Conservation (phyloP, 164 flowering plant species). For the Kalanchoe fedtschenkoi region DNA sequence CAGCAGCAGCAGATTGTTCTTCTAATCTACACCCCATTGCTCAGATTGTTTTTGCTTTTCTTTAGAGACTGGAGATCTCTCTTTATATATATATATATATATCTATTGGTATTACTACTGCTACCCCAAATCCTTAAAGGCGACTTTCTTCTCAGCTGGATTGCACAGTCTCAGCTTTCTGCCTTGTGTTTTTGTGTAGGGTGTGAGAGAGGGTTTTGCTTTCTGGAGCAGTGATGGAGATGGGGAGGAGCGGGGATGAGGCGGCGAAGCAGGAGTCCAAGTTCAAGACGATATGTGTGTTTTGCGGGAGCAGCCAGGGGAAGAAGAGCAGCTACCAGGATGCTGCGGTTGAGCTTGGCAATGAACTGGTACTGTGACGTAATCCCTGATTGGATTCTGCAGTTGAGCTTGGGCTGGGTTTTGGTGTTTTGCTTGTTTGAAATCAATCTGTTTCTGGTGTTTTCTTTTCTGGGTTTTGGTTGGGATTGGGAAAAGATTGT, state of each 20-base stretch:
- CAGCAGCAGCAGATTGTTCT: constrained; percentile 1
- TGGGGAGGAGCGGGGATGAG: constrained; percentile 32
- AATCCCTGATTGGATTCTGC: too few relatives aligned
- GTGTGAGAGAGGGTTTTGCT: constrained; percentile 5
- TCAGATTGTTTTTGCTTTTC: too few relatives aligned
- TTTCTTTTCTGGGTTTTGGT: constrained; percentile 3
- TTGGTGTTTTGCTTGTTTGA: constrained; percentile 4
- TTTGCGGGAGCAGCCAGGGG: constrained; percentile 96
- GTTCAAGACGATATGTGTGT: constrained; percentile 91
- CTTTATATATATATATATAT: too few relatives aligned
- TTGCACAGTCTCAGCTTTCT: too few relatives aligned
- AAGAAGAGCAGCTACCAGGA: constrained; percentile 88
- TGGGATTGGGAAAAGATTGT: constrained; percentile 9
- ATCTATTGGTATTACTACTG: too few relatives aligned
- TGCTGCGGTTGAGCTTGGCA: constrained; percentile 90
- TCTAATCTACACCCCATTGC: too few relatives aligned
- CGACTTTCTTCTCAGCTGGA: too few relatives aligned
- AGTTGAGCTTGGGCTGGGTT: too few relatives aligned
- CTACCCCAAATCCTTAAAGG: too few relatives aligned
- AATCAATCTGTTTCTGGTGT: constrained; percentile 6
- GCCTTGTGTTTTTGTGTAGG: not conserved
- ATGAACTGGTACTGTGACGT: constrained; percentile 87
- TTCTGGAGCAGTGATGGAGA: not conserved
- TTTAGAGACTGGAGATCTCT: too few relatives aligned
- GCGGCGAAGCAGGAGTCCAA: constrained; percentile 34